Evolutionary conservation across 2,329 filamentous ascomycete species (phyloP).

Genomic region (Gnomoniopsis sp.): DNA sequence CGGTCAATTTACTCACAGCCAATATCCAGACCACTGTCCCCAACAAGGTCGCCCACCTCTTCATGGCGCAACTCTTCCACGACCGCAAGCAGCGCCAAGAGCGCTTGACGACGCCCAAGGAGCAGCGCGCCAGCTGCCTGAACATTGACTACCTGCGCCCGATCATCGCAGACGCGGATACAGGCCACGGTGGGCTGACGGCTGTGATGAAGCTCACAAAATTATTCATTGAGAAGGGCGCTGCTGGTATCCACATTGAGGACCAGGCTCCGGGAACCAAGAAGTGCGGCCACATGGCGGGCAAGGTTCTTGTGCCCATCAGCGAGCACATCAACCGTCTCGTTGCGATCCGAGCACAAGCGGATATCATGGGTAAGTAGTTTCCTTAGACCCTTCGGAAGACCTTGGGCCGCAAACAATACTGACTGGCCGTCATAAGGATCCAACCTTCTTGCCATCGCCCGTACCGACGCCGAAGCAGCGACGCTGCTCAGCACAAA

Average conservation of each 20-base stretch:
- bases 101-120: slow-evolving; percentile 72
- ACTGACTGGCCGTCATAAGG: slow-evolving; percentile 39
- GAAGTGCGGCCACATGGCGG: slow-evolving; percentile 99
- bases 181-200: slow-evolving; percentile 94
- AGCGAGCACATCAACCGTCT: slow-evolving; percentile 97
- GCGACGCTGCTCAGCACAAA: slow-evolving; percentile 95
- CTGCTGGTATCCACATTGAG: slow-evolving; percentile 97
- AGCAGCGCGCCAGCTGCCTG: slow-evolving; percentile 66
- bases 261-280: slow-evolving; percentile 98
- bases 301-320: slow-evolving; percentile 95
- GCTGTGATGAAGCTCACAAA: slow-evolving; percentile 99
- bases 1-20: neutral
- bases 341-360: slow-evolving; percentile 93
- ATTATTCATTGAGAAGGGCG: slow-evolving; percentile 93
- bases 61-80: slow-evolving; percentile 98
- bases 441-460: slow-evolving; percentile 82
- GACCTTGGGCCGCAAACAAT: neutral
- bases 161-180: slow-evolving; percentile 83
- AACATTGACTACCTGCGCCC: slow-evolving; percentile 93
- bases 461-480: slow-evolving; percentile 94
- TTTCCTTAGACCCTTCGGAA: neutral
- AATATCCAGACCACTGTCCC: slow-evolving; percentile 84
- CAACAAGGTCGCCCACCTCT: slow-evolving; percentile 96
- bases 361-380: slow-evolving; percentile 86
- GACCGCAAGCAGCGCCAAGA: slow-evolving; percentile 98